These are phyloP conservation scores for Lanzia echinophila DNA, from an alignment of 2,329 filamentous ascomycete genomes.

Conservation along the genomic window DNA sequence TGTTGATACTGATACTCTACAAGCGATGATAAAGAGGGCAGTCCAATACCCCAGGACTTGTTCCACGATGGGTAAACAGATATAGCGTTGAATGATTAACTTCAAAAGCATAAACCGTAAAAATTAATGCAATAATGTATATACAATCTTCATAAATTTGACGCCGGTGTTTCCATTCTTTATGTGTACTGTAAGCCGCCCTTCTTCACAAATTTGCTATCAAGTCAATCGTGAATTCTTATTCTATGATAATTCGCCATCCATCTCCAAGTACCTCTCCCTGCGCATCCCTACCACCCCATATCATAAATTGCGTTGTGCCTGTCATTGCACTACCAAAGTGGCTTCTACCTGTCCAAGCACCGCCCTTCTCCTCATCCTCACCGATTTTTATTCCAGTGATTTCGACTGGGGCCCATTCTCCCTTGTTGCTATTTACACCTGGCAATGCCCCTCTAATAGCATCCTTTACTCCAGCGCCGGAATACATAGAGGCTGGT, in stretches of 20 bases:
- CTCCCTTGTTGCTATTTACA: neutral
- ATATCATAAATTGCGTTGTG: constrained; percentile 3
- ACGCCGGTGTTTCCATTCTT: too few relatives aligned
- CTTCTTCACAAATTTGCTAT: too few relatives aligned
- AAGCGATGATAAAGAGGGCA: constrained; percentile 33
- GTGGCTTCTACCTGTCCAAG: neutral
- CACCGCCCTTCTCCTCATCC: constrained; percentile 3
- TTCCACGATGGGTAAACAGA: neutral
- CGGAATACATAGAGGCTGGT: neutral
- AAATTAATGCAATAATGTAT: too few relatives aligned
- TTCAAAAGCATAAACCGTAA: neutral
- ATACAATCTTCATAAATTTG: too few relatives aligned
- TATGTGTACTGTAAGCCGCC: too few relatives aligned
- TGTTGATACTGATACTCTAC: constrained; percentile 33
- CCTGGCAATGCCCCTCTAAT: neutral
- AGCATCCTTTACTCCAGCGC: neutral
- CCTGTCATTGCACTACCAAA: constrained; percentile 7
- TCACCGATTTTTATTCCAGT: neutral
- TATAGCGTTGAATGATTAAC: neutral
- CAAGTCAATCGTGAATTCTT: too few relatives aligned
- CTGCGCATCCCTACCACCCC: neutral
- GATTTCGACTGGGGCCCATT: constrained; percentile 3
- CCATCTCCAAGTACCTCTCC: constrained; percentile 2
- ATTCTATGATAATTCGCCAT: constrained; percentile 2
- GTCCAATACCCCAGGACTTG: constrained; percentile 23